phyloP scores from a whole-genome alignment of 495 filamentous ascomycete species.

The Beverwykella pulmonaria region DNA sequence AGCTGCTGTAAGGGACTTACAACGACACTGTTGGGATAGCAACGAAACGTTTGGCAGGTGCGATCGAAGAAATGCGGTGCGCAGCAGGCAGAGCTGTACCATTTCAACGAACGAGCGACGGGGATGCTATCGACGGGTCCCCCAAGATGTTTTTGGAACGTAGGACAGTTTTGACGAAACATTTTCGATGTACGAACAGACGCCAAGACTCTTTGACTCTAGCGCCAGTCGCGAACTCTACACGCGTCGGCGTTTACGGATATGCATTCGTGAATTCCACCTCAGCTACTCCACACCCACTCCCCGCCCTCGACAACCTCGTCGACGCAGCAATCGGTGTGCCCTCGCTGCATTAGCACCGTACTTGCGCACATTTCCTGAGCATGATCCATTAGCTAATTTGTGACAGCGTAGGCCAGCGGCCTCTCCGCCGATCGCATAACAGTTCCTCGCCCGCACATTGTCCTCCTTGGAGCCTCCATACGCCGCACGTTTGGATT shows the following conservation, averaged over 20 bases:
- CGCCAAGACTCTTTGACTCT: background rate
- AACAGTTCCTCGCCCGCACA: background rate
- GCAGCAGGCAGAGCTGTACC: slow-evolving; percentile 8
- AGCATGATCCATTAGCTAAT: background rate
- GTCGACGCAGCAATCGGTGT: background rate
- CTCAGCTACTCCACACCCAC: background rate
- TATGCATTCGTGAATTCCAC: background rate
- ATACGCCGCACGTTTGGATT: background rate
- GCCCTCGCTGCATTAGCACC: background rate
- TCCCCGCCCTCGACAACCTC: background rate
- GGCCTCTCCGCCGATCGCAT: background rate
- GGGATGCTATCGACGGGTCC: background rate
- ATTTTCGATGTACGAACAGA: slow-evolving; percentile 4
- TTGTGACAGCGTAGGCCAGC: background rate
- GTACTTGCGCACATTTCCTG: background rate
- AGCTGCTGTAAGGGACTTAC: slow-evolving; percentile 60
- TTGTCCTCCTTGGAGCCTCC: background rate
- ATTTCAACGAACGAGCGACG: background rate
- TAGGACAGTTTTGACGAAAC: background rate
- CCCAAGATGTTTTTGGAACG: too few relatives aligned
- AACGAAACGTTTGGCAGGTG: background rate
- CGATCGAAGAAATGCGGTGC: background rate
- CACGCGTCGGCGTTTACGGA: background rate
- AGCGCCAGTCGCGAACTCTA: background rate
- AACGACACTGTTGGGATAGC: slow-evolving; percentile 33